phyloP scores from a whole-genome alignment of 2,329 filamentous ascomycete genomes.

The Geoglossum cookeanum region DNA sequence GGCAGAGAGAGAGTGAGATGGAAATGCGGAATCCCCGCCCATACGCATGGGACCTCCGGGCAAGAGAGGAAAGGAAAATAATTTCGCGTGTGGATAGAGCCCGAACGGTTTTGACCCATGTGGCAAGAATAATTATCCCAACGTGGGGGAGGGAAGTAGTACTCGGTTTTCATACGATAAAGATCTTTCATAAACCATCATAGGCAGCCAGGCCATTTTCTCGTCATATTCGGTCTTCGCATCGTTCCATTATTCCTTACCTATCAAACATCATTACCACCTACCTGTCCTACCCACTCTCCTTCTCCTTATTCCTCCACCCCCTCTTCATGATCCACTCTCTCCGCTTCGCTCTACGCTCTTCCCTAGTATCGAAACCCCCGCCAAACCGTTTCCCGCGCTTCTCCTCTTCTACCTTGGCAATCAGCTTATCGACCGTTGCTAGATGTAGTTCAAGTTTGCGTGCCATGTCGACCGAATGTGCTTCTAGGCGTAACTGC shows the following conservation, averaged over 20 bases:
- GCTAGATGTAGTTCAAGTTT: background rate
- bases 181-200: background rate
- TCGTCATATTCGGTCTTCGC: background rate
- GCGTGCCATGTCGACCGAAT: background rate
- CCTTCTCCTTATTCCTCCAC: background rate
- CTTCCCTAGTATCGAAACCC: background rate
- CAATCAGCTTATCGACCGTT: background rate
- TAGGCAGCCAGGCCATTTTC: background rate
- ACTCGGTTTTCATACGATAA: background rate
- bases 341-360: background rate
- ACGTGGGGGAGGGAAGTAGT: too few relatives aligned
- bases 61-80: too few relatives aligned
- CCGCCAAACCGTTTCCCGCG: background rate
- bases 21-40: too few relatives aligned
- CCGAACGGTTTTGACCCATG: too few relatives aligned
- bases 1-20: too few relatives aligned
- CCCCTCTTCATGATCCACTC: slow-evolving; percentile 1
- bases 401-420: background rate
- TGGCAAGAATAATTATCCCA: too few relatives aligned
- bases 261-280: background rate
- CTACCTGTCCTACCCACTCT: background rate
- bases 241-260: background rate
- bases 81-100: too few relatives aligned
- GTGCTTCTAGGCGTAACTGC: background rate
- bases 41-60: too few relatives aligned